Base-by-base conservation (phyloP, 352 stramenopile species). In the Phytophthora colocasiae region DNA sequence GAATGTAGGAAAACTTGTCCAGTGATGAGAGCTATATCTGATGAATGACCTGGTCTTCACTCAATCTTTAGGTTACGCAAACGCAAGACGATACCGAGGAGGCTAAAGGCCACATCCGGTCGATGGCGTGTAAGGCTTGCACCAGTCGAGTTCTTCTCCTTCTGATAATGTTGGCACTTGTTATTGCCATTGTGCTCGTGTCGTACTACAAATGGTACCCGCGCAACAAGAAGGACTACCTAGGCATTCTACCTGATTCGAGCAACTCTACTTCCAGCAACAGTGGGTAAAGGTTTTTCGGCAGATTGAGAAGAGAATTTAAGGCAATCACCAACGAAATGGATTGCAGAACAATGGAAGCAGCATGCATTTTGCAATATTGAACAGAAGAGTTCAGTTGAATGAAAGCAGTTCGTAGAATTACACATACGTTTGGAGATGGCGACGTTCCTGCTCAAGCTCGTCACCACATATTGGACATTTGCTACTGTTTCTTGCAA, bases 141-240 rank as follows among this genome's bases (percentile, higher is more conserved):
- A 89, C 82, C 17, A 91, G 80, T 73, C 87, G 85, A 59, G 29
- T 93, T 34, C 38, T 85, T 26, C 51, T 91, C 57, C 29, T 82
- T 27, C 49, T 93, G 26, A 58, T 93, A 19, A 93, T 93, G 24
- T 54, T 93, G 15, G 78, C 66, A 12, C 72, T 93, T 19, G 63
- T 58, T 2, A 63, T 75, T 17, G 82, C 85, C 26, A 91, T 93
- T 45, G 69, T 59, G 9, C 45, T 90, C 27, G 81, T 93, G 5
- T 87, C 85, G 41, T 91, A 91, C 59, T 90, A 87, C 77, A 89
- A 87, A 48, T 93, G 85, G 85, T 93, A 90, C 53, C 85, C 85
- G 17, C 73, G 75, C 47, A 76, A 81, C 63, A 81, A 90, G 68
- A 92, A 88, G 66, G 83, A 92, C 56, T 70, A 83, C 27, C n/a